These are phyloP conservation scores for Magnolia sinica DNA, from an alignment of 164 flowering plant genomes.

Conservation along the genomic window DNA sequence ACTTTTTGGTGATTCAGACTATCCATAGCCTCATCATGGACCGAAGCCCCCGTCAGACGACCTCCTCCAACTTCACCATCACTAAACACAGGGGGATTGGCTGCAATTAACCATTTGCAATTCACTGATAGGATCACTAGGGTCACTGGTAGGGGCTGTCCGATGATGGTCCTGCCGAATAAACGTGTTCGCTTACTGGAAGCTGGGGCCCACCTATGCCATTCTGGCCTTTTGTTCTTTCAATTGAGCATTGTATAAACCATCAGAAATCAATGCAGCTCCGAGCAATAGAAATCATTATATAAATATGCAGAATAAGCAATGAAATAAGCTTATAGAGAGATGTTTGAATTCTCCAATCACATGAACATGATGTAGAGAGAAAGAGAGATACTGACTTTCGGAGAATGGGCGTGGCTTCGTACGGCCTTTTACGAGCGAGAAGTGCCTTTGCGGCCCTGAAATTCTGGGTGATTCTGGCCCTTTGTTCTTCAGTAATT, in stretches of 20 bases:
- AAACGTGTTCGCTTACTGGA: not conserved
- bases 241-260: not conserved
- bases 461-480: slow-evolving; percentile 65
- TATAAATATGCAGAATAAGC: too few relatives aligned
- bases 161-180: not conserved
- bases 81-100: too few relatives aligned
- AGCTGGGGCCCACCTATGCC: not conserved
- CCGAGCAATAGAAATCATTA: not conserved
- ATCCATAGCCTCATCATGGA: not conserved
- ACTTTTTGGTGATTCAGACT: not conserved
- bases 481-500: slow-evolving; percentile 48
- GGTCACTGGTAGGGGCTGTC: not conserved
- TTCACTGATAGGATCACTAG: not conserved
- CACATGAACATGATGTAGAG: not conserved
- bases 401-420: not conserved
- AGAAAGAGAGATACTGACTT: not conserved
- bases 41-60: not conserved
- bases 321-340: not conserved
- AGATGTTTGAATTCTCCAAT: not conserved
- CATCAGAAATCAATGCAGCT: not conserved
- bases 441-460: slow-evolving; percentile 78
- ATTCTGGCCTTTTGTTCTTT: too few relatives aligned
- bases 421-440: slow-evolving; percentile 55
- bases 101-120: not conserved
- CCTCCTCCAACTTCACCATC: not conserved